phyloP scores from a whole-genome alignment of 2,329 filamentous ascomycete genomes.

The Zymoseptoria ardabiliae region DNA sequence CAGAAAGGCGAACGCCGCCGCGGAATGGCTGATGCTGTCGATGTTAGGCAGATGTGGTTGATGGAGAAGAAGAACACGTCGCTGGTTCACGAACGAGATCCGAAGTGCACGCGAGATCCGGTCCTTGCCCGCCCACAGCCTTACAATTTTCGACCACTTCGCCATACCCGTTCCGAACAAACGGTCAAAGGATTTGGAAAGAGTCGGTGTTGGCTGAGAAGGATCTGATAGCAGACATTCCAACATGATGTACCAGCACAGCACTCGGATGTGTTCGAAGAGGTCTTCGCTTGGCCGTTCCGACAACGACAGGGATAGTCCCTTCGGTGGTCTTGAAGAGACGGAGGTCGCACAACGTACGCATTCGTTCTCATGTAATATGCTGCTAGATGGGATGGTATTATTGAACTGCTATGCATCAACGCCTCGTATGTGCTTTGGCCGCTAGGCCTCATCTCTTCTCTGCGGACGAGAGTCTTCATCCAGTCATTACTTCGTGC shows the following conservation, averaged over 20 bases:
- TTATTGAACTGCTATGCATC: background rate
- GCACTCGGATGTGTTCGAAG: too few species aligned
- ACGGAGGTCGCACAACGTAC: too few species aligned
- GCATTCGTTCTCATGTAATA: background rate
- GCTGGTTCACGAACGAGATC: background rate
- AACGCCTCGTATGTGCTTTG: background rate
- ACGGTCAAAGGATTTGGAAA: background rate
- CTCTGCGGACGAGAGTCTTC: background rate
- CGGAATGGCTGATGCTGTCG: background rate
- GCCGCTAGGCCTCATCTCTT: background rate
- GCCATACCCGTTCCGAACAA: background rate
- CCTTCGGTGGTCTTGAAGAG: too few species aligned
- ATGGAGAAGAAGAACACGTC: background rate
- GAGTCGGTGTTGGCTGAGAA: background rate
- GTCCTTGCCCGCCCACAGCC: background rate
- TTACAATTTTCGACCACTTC: background rate
- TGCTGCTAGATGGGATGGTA: background rate
- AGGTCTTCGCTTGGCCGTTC: too few species aligned
- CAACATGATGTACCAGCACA: too few species aligned
- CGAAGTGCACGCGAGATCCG: background rate
- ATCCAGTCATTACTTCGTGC: background rate
- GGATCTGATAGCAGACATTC: too few species aligned
- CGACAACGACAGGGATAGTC: too few species aligned
- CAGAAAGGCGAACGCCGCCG: background rate
- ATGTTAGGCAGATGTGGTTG: background rate